phyloP scores from a whole-genome alignment of 163 green algal genomes.

The Coccomyxa subellipsoidea region DNA sequence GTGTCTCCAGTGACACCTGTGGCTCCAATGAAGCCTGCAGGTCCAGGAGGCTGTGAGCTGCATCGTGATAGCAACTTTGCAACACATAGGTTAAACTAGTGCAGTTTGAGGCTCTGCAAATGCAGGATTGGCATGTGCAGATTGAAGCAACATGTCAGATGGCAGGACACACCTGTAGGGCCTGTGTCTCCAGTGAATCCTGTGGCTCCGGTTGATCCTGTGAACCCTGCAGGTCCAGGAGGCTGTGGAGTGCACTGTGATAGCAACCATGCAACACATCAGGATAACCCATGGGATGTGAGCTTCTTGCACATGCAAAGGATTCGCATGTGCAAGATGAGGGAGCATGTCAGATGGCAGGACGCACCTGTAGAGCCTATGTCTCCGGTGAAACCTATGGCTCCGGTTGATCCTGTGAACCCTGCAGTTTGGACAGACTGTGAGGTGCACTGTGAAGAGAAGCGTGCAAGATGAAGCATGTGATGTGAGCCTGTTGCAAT shows the following conservation, averaged over 20 bases:
- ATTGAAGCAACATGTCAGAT: background rate
- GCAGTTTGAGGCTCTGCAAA: too few relatives aligned
- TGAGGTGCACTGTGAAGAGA: background rate
- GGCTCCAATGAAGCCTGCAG: background rate
- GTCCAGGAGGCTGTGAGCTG: background rate
- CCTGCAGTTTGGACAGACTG: background rate
- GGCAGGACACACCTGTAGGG: background rate
- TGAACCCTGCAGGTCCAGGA: background rate
- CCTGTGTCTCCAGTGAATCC: background rate
- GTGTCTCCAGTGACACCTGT: background rate
- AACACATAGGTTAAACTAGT: background rate
- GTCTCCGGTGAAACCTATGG: background rate
- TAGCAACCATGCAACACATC: background rate
- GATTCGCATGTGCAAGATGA: background rate
- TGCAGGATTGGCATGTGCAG: background rate
- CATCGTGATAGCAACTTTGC: background rate
- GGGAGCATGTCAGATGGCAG: background rate
- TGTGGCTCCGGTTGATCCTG: conserved; percentile 3
- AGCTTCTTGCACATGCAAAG: background rate
- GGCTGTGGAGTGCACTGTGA: background rate
- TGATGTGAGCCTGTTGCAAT: background rate
- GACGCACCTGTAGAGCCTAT: background rate
- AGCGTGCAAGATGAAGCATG: too few relatives aligned
- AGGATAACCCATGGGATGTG: background rate
- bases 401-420: background rate